These are phyloP conservation scores for Colletotrichum sp. DNA, from an alignment of 2,329 filamentous ascomycete genomes.

Conservation along the genomic window DNA sequence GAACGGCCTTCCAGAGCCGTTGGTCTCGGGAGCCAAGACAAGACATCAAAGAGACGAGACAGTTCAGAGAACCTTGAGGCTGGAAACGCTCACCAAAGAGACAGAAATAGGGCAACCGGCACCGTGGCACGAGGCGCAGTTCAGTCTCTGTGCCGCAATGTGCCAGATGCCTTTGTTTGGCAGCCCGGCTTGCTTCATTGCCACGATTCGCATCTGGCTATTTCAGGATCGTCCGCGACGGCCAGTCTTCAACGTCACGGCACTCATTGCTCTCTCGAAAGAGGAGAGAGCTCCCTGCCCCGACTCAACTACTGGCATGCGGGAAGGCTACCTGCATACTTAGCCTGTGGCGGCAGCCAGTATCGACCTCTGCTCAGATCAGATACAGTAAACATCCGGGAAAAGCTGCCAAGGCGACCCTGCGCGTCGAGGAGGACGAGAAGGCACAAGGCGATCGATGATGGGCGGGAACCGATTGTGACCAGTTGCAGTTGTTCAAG, in stretches of 20 bases:
- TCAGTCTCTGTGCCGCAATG: not conserved
- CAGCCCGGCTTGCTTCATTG: not conserved
- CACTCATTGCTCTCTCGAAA: not conserved
- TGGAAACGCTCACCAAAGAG: not conserved
- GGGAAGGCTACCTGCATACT: constrained; percentile 10
- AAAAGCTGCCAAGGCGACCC: constrained; percentile 5
- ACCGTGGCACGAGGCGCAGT: not conserved
- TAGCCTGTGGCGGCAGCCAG: not conserved
- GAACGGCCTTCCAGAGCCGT: not conserved
- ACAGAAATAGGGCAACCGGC: not conserved
- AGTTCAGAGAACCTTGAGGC: not conserved
- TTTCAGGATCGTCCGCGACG: not conserved
- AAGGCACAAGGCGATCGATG: not conserved
- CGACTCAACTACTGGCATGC: not conserved
- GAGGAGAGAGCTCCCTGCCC: not conserved
- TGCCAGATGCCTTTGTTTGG: not conserved
- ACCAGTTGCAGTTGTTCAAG: not conserved
- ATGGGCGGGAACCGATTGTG: not conserved
- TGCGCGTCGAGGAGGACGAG: not conserved
- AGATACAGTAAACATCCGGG: constrained; percentile 16
- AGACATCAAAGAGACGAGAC: not conserved
- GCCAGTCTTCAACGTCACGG: not conserved
- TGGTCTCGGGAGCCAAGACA: not conserved
- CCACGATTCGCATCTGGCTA: not conserved
- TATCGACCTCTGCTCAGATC: not conserved